Base-by-base conservation (phyloP, 768 basidiomycete species). In the Boletus barrowsii region DNA sequence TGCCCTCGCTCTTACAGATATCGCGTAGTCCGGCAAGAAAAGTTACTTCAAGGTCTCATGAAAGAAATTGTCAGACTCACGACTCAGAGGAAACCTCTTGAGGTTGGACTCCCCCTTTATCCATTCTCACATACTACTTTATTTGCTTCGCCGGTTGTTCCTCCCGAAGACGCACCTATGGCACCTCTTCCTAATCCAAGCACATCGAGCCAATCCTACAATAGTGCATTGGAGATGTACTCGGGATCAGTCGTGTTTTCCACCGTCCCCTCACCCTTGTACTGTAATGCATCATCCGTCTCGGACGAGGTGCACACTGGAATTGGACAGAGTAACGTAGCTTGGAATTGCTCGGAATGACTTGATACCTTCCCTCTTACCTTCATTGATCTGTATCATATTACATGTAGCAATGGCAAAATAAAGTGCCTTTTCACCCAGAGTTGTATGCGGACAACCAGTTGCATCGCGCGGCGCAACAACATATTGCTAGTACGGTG, bases 31-130 rank as follows among this genome's bases (percentile, higher is more conserved):
- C 90, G 90, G 24, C 91, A 93, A 72, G 90, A 93, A 68, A 81
- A 81, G 58, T 73, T 93, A 20, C 75, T 93, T 15, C 90, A 91
- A 63, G 88, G 86, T 4, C 76, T 92, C 36, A 92, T 93, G 90
- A 76, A 82, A 43, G 91, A 92, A 64, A 92, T 93, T 55, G 83
- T 93, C 33, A 79, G 85, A 52, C 82, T 90, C 77, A 93, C 91
- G 17, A 83, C 79, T 13, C 89, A 92, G 68, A 85, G 87, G 64
- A 82, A 84, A 59, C 90, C 90, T 17, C 76, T 92, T 33, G 84
- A 89, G 67, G 86, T 90, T 53, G 87, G 87, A 32, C 79, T 92
- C 17, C 90, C 90, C 11, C 75, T 90, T 41, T 91, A 87, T 73
- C 87, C 87, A 5, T 90, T 90, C 67, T 90, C 89, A n/a, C 83